Evolutionary conservation across 768 basidiomycete species (phyloP).

Genomic region (Pleurotus pulmonarius): DNA sequence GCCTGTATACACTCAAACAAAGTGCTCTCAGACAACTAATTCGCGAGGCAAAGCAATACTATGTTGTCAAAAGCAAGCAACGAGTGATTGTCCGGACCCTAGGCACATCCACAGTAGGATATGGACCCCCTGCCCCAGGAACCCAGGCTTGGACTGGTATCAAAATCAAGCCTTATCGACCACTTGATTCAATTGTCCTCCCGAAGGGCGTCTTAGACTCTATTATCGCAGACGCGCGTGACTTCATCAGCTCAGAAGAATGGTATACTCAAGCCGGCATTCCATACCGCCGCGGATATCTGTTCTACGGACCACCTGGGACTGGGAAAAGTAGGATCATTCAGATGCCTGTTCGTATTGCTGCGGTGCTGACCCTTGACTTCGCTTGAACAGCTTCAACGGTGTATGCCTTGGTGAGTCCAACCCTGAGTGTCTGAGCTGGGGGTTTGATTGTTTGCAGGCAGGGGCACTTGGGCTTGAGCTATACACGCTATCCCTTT

Average conservation of each 20-base stretch:
- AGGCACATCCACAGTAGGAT: not conserved
- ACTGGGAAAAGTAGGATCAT: conserved; percentile 51
- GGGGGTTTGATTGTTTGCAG: conserved; percentile 13
- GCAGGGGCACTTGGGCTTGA: conserved; percentile 75
- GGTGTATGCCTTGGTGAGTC: conserved; percentile 45
- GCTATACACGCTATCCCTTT: conserved; percentile 64
- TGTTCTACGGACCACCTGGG: conserved; percentile 58
- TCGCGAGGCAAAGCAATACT: conserved; percentile 2
- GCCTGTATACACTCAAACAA: not conserved
- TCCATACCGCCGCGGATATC: conserved; percentile 53
- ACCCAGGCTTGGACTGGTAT: conserved; percentile 34
- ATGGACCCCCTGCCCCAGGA: not conserved
- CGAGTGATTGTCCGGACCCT: conserved; percentile 1
- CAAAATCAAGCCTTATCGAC: conserved; percentile 46
- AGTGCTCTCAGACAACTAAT: not conserved
- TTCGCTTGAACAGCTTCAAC: conserved; percentile 34
- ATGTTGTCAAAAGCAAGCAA: not conserved
- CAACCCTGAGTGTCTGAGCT: not conserved
- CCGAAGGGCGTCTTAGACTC: conserved; percentile 41
- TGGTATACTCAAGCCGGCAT: conserved; percentile 59
- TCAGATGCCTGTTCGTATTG: no score
- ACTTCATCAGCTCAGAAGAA: conserved; percentile 49
- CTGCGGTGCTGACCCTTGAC: no score
- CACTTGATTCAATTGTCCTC: conserved; percentile 50
- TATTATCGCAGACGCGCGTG: conserved; percentile 45